Evolutionary conservation across 1,284 basidiomycete genomes (phyloP).

Genomic region (Cryptococcus sp.): DNA sequence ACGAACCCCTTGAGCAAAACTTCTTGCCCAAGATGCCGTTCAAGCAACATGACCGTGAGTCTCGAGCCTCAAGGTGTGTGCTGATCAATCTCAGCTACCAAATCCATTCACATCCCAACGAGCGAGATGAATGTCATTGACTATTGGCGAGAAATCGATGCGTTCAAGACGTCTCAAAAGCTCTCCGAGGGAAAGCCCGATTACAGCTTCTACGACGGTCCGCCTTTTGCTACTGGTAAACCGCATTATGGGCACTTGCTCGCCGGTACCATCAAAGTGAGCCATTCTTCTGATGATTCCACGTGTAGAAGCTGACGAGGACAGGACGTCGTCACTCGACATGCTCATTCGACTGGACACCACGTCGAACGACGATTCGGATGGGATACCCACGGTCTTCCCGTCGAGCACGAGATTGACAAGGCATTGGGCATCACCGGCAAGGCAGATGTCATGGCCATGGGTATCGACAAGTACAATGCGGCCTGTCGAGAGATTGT

Average conservation of each 20-base stretch:
- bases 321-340: slow-evolving; percentile 91
- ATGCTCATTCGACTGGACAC: slow-evolving; percentile 88
- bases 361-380: slow-evolving; percentile 95
- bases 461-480: slow-evolving; percentile 98
- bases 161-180: slow-evolving; percentile 90
- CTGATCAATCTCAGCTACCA: slow-evolving; percentile 25
- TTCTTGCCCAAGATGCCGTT: slow-evolving; percentile 57
- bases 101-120: slow-evolving; percentile 76
- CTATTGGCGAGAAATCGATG: slow-evolving; percentile 96
- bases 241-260: slow-evolving; percentile 90
- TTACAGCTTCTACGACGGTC: slow-evolving; percentile 96
- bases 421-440: slow-evolving; percentile 90
- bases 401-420: slow-evolving; percentile 99
- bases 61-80: not conserved
- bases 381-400: slow-evolving; percentile 98
- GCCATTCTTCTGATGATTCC: not conserved
- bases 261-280: slow-evolving; percentile 86
- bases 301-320: too few species aligned
- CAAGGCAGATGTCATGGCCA: slow-evolving; percentile 85
- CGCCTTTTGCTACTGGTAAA: slow-evolving; percentile 93
- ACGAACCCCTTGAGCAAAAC: not conserved
- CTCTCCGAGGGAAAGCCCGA: slow-evolving; percentile 81
- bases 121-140: slow-evolving; percentile 89
- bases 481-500: slow-evolving; percentile 94
- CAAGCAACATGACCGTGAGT: slow-evolving; percentile 64